These are phyloP conservation scores for Neonectria hederae DNA, from an alignment of 2,329 filamentous ascomycete genomes.

Conservation along the genomic window DNA sequence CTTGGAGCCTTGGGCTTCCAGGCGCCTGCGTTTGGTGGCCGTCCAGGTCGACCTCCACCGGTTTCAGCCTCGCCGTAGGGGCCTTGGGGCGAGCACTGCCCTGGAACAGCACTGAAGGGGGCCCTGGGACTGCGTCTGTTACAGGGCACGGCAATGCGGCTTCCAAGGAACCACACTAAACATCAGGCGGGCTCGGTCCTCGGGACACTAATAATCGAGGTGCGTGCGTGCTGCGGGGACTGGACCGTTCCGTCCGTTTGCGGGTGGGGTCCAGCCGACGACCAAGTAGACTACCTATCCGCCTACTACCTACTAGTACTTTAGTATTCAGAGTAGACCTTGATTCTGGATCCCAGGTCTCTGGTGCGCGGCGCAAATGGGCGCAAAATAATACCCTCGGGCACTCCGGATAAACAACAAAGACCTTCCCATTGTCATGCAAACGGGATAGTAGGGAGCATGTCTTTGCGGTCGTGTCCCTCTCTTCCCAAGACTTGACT, in stretches of 20 bases:
- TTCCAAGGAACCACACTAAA: conserved; percentile 2
- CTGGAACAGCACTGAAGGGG: background rate
- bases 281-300: no score
- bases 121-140: background rate
- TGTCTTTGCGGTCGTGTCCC: no score
- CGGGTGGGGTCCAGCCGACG: conserved; percentile 2
- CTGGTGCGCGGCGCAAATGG: conserved; percentile 5
- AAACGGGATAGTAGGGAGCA: no score
- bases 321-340: background rate
- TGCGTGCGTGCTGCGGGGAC: conserved; percentile 7
- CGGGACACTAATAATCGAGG: conserved; percentile 14
- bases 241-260: background rate
- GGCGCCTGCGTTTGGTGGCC: background rate
- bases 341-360: background rate
- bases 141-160: background rate
- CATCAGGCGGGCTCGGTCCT: background rate
- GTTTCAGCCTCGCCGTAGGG: conserved; percentile 13
- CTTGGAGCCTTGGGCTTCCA: conserved; percentile 8
- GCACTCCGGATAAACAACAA: conserved; percentile 7
- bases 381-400: conserved; percentile 7
- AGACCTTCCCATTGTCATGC: background rate
- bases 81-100: background rate
- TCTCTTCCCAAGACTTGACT: background rate
- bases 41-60: conserved; percentile 14
- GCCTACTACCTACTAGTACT: background rate